Evolutionary conservation across 495 filamentous ascomycete genomes (phyloP).

Genomic region (Penicillium cataractarum): DNA sequence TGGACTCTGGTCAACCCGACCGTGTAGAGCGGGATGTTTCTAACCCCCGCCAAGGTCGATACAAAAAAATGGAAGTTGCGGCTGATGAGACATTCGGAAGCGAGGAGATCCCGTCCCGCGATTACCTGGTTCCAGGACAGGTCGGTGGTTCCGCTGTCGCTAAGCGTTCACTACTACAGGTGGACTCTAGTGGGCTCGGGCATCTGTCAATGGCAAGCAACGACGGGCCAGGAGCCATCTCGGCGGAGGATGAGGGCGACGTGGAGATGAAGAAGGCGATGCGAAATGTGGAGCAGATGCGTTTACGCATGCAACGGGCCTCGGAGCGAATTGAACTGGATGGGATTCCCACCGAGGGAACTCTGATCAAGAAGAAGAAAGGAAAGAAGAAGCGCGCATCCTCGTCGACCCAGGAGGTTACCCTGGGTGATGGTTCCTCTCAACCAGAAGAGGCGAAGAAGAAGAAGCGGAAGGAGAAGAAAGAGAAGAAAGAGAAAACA

Average conservation of each 20-base stretch:
- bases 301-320: slow-evolving; percentile 89
- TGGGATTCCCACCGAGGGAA: slow-evolving; percentile 70
- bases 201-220: slow-evolving; percentile 61
- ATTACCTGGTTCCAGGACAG: neutral
- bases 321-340: slow-evolving; percentile 79
- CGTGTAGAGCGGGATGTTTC: slow-evolving; percentile 17
- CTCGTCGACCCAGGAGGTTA: slow-evolving; percentile 6
- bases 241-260: slow-evolving; percentile 57
- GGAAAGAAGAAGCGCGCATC: slow-evolving; percentile 50
- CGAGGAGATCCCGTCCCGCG: slow-evolving; percentile 37
- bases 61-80: slow-evolving; percentile 60
- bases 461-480: slow-evolving; percentile 28
- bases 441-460: slow-evolving; percentile 9
- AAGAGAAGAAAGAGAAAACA: neutral
- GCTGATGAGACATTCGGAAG: slow-evolving; percentile 58
- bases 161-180: slow-evolving; percentile 68
- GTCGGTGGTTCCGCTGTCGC: slow-evolving; percentile 39
- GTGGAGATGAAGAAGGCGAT: slow-evolving; percentile 83
- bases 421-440: neutral
- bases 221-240: slow-evolving; percentile 13
- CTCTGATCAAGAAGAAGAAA: slow-evolving; percentile 77
- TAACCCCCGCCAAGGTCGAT: slow-evolving; percentile 31
- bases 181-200: slow-evolving; percentile 81
- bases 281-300: slow-evolving; percentile 79
- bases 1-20: slow-evolving; percentile 50